Base-by-base conservation (phyloP, 495 filamentous ascomycete genomes). In the Talaromyces ruber region DNA sequence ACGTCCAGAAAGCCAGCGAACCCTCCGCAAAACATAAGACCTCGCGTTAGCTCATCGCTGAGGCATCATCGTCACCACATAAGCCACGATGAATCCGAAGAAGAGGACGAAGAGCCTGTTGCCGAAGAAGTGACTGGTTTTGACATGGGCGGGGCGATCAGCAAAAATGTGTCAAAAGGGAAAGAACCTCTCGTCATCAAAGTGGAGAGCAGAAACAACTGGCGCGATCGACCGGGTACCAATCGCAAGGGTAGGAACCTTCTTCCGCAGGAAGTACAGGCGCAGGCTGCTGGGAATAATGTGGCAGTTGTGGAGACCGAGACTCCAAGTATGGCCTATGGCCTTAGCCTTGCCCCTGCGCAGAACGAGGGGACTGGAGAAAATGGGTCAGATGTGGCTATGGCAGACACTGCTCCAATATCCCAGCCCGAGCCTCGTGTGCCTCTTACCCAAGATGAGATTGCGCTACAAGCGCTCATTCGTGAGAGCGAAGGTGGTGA, bases 391-490 rank as follows among this genome's bases (percentile, higher is more conserved):
- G 68, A 74, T 39, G 64, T 63, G 6, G 39, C 64, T 18, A 78
- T 75, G 69, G 25, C 63, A 28, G 73, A 77, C 43, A 68, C 62
- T 25, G 30, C n/a, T n/a, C 25, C n/a, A 25, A 30, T 50, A 8
- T 6, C 60, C 14, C 4, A 66, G 9, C 5, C 47, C 1, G 16
- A 66, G 26, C 8, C 43, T 30, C 64, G 39, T 12, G 77, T 68
- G 59, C 75, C 75, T 30, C 71, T 75, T 22, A 86, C 84, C 24
- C 83, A 86, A 43, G 93, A 97, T 60, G 84, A 93, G 62, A 80
- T 88, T 58, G 94, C 94, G 3, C 73, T 98, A 47, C 84, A 88
- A 45, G 91, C 93, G 34, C 82, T 98, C 18, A 76, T 93, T 6
- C 62, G 72, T 1, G 77, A 80, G 39, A 87, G 83, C 56, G 74